phyloP scores from a whole-genome alignment of 495 filamentous ascomycete species.

The Talaromyces thailandensis region DNA sequence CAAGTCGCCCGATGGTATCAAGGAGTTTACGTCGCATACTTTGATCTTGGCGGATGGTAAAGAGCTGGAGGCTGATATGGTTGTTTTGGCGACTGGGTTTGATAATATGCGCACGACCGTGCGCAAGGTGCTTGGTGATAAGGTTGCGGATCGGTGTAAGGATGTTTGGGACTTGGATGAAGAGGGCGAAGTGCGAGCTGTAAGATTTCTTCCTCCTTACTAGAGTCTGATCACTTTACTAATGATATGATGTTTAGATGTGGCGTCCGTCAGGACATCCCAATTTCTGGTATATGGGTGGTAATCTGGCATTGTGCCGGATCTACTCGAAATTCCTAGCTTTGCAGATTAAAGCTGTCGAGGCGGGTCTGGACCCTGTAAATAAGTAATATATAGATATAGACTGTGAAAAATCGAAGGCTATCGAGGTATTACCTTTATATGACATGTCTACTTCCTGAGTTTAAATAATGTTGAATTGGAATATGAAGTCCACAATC shows the following conservation, averaged over 20 bases:
- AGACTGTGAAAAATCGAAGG: background rate
- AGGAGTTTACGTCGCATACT: conserved; percentile 39
- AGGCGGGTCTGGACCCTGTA: conserved; percentile 35
- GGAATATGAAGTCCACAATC: background rate
- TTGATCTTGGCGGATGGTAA: conserved; percentile 56
- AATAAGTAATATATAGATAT: background rate
- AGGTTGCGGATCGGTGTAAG: conserved; percentile 51
- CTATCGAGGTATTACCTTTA: background rate
- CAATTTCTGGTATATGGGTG: conserved; percentile 79
- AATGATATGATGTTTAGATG: conserved; percentile 27
- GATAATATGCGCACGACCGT: conserved; percentile 62
- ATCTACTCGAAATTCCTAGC: conserved; percentile 65
- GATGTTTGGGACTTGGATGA: conserved; percentile 77
- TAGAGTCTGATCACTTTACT: background rate
- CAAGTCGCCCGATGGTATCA: conserved; percentile 54
- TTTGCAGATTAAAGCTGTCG: conserved; percentile 63
- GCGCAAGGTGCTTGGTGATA: conserved; percentile 58
- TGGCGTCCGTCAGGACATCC: conserved; percentile 66
- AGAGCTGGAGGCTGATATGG: conserved; percentile 60
- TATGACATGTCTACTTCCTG: background rate
- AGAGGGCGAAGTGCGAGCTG: conserved; percentile 60
- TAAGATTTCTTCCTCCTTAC: conserved; percentile 8
- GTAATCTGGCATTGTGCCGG: conserved; percentile 65
- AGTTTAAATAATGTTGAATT: background rate
- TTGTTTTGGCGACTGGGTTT: conserved; percentile 78